Evolutionary conservation across 176 grass and related monocot genomes (phyloP), one percentile per base, ranked within the genome.

Genomic region (Panicum miliaceum): DNA sequence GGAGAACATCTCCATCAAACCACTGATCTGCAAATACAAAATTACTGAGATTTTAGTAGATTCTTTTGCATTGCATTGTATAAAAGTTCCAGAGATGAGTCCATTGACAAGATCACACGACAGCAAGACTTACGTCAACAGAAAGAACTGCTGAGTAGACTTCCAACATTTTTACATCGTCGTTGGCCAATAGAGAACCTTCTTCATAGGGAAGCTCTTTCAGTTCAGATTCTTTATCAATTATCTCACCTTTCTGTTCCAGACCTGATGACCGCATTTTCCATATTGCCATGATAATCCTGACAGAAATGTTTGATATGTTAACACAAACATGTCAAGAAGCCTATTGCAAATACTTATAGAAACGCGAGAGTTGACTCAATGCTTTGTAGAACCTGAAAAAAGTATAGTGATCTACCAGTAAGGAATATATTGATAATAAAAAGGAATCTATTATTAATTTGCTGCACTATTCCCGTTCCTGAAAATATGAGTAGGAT

Each of bases 201-300:
- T 95, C 96, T 66, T 98, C 92, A 66, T 38, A 72, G 0, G 80
- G 64, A 34, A 83, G 38, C 43, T 82, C 82, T 88, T 89, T 95
- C 37, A 79, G 69, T 75, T 89, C 93, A 60, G 89, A 88, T 78
- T 93, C 93, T 90, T 98, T 88, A 79, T 90, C 92, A n/a, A 76
- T 57, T 36, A 82, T 72, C 57, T 89, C 88, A 46, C 90, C 70
- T 68, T 89, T 98, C 65, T 93, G 93, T 74, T 95, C 92, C 68
- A 88, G 86, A 65, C 84, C 88, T 48, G 63, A 77, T 40, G 90
- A 84, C 41, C 84, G 78, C 15, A 87, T 85, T 80, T 84, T 98
- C 96, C 96, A 95, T 57, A 95, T 74, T 77, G 89, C 83, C 91
- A 98, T 90, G 27, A 98, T 98, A 76, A 94, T 95, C 86, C 95